Base-by-base conservation (phyloP, 2,329 filamentous ascomycete species). In the Calonectria pauciramosa region DNA sequence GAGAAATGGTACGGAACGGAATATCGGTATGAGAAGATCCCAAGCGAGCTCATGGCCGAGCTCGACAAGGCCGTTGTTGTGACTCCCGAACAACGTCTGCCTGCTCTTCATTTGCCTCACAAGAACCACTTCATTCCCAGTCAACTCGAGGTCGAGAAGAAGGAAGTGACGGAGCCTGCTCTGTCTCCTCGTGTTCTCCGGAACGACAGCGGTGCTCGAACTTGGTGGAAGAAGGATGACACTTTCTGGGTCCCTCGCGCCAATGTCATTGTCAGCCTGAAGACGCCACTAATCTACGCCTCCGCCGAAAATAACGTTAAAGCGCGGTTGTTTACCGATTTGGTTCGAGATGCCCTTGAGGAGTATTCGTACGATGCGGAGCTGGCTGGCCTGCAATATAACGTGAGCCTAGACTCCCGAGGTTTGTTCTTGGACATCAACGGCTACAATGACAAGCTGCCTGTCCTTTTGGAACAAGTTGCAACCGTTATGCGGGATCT, bases 1-100 rank as follows among this genome's bases (percentile, higher is more conserved):
- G 97, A 99, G 87, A 95, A 96, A 83, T 99, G 97, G 97, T 99
- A 99, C 80, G 96, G 96, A 11, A 99, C 97, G 0, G 96, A 99
- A 82, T 98, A 98, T 86, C 94, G 92, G 76, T 90, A 93, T 38
- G 94, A 97, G 82, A 94, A 92, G 82, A 94, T 99, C 44, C 93
- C 96, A 0, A 83, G 89, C 18, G 92, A 96, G 23, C 93, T 98
- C 79, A 88, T 98, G 83, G 86, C 89, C 14, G 93, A 95, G 66
- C 89, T 98, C 75, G 89, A 90, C 69, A 86, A 90, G 74, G 95
- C 95, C 2, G 89, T 91, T 36, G 85, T 90, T 1, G 90, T 90
- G 54, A 86, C 90, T 1, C 85, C 89, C 0, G 87, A 89, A 30
- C 88, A 91, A 36, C 91, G 95, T 28, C 90, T 94, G 0, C 82